Conservation (phyloP, 176 grass and related monocot genomes). For the Tillandsia fasciculata region DNA sequence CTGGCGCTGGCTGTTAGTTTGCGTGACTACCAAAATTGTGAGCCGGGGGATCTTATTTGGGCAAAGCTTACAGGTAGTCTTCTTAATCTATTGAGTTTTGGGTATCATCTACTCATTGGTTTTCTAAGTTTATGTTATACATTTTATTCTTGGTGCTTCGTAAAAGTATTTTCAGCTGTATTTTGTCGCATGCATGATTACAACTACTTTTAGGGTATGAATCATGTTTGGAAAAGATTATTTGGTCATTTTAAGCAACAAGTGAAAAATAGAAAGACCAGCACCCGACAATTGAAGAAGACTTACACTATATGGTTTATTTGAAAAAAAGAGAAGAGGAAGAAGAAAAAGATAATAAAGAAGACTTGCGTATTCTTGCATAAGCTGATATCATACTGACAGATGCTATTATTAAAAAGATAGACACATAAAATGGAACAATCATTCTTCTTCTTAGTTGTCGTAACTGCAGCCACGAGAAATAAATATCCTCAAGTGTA, state of each 20-base stretch:
- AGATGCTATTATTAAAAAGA: no score
- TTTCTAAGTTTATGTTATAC: not conserved
- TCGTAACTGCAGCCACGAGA: no score
- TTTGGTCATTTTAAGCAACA: not conserved
- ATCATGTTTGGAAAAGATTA: not conserved
- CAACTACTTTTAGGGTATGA: not conserved
- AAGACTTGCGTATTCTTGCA: no score
- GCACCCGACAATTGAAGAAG: not conserved
- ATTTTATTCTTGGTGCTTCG: no score
- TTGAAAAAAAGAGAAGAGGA: no score
- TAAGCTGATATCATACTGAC: no score
- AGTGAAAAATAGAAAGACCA: not conserved
- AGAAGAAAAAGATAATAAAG: no score
- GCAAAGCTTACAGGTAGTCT: conserved; percentile 93
- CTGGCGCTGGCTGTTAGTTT: conserved; percentile 80
- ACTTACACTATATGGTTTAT: not conserved
- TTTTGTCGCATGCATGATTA: not conserved
- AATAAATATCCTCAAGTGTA: no score
- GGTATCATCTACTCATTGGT: not conserved
- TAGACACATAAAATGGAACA: no score
- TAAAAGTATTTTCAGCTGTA: not conserved
- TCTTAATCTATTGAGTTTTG: not conserved
- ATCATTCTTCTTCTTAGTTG: no score
- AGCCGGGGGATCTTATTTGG: conserved; percentile 93
- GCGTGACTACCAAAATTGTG: conserved; percentile 82